phyloP scores from a whole-genome alignment of 108 stramenopile genomes.

The Cyclostephanos tholiformis region DNA sequence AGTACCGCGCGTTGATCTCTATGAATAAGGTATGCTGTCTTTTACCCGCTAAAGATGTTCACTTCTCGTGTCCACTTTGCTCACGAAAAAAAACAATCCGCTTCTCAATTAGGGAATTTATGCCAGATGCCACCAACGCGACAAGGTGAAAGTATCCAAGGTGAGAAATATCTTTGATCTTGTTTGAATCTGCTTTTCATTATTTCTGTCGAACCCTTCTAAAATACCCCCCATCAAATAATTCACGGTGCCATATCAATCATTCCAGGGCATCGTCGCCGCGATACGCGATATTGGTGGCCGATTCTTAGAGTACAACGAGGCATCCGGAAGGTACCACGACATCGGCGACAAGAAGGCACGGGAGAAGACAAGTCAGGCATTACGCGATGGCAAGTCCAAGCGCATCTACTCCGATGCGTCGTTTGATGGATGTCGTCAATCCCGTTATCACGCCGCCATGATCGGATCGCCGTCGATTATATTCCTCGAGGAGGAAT shows the following conservation, averaged over 20 bases:
- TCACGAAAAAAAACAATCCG: too few species aligned
- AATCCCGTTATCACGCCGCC: neutral
- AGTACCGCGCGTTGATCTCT: constrained; percentile 14
- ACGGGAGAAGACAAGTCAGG: constrained; percentile 54
- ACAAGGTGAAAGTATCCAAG: neutral
- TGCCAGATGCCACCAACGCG: neutral
- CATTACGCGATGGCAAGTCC: constrained; percentile 55
- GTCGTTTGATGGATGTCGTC: neutral
- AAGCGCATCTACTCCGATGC: neutral
- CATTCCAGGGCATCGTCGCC: constrained; percentile 15
- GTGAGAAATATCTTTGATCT: neutral
- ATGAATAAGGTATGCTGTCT: constrained; percentile 23
- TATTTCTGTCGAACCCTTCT: too few species aligned
- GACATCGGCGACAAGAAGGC: constrained; percentile 81
- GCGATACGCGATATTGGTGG: constrained; percentile 19
- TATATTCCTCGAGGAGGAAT: neutral
- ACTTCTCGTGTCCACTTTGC: too few species aligned
- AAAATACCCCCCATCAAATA: neutral
- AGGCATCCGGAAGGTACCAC: constrained; percentile 41
- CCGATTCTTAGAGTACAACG: constrained; percentile 73
- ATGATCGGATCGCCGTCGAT: neutral
- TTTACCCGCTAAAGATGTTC: too few species aligned
- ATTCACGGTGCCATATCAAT: too few species aligned
- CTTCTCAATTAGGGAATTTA: neutral
- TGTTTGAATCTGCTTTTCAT: too few species aligned